phyloP scores from a whole-genome alignment of 2,329 filamentous ascomycete genomes.

The Arachnomyces sp. region DNA sequence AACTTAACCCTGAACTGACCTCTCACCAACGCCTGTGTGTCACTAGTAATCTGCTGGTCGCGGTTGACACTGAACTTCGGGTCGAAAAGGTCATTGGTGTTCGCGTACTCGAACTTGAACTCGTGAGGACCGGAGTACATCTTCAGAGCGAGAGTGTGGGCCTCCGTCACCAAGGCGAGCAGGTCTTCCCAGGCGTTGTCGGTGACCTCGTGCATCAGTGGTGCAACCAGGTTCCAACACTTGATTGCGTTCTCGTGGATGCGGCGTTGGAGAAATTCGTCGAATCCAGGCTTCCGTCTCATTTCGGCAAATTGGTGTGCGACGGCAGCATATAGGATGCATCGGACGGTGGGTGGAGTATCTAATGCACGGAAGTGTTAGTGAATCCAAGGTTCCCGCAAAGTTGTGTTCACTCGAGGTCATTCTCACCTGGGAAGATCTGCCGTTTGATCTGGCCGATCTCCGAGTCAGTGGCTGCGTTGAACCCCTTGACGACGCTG shows the following conservation, averaged over 20 bases:
- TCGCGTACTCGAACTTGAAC: slow-evolving; percentile 20
- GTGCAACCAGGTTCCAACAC: slow-evolving; percentile 17
- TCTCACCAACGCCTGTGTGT: slow-evolving; percentile 10
- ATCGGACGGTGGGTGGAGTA: slow-evolving; percentile 13
- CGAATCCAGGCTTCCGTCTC: slow-evolving; percentile 17
- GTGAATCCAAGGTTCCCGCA: too few relatives aligned
- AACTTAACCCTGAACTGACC: slow-evolving; percentile 14
- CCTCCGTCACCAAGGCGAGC: slow-evolving; percentile 19
- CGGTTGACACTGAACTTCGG: slow-evolving; percentile 19
- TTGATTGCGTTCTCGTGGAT: slow-evolving; percentile 12
- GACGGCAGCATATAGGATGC: slow-evolving; percentile 15
- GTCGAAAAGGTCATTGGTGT: slow-evolving; percentile 17
- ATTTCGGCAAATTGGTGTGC: slow-evolving; percentile 14
- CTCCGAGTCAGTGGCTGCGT: slow-evolving; percentile 15
- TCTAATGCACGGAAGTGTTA: slow-evolving; percentile 9
- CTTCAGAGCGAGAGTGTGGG: slow-evolving; percentile 19
- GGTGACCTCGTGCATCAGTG: slow-evolving; percentile 13
- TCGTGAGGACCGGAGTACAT: slow-evolving; percentile 22
- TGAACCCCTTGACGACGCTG: slow-evolving; percentile 19
- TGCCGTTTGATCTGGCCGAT: slow-evolving; percentile 14
- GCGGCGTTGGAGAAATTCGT: slow-evolving; percentile 15
- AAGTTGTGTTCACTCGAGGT: too few relatives aligned
- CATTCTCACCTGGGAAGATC: slow-evolving; percentile 15
- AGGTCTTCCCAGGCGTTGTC: slow-evolving; percentile 16
- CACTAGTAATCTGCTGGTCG: slow-evolving; percentile 10